Evolutionary conservation across 2,329 filamentous ascomycete species (phyloP).

Genomic region (Xylariaceae sp.): DNA sequence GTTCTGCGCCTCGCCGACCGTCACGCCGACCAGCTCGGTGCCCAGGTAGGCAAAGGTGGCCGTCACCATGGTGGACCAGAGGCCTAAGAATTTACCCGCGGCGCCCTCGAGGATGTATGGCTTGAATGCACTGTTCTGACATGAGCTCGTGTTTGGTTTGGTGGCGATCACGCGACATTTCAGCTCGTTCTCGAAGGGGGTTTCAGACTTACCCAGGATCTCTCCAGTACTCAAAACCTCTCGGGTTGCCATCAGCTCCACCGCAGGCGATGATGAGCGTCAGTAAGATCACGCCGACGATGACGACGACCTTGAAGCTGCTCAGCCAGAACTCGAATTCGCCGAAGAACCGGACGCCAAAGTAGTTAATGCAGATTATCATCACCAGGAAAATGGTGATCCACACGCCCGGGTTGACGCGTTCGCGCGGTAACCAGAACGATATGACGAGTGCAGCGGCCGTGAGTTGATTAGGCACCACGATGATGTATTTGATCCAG

Average conservation of each 20-base stretch:
- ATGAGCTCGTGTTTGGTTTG: constrained; percentile 1
- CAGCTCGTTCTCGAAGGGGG: not conserved
- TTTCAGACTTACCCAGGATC: constrained; percentile 45
- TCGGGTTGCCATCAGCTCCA: constrained; percentile 58
- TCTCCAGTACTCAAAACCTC: constrained; percentile 64
- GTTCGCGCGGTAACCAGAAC: constrained; percentile 65
- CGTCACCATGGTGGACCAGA: constrained; percentile 70
- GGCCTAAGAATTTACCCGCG: constrained; percentile 53
- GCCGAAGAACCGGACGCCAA: constrained; percentile 65
- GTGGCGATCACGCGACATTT: too few relatives aligned
- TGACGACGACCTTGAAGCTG: constrained; percentile 65
- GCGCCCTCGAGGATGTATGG: constrained; percentile 38
- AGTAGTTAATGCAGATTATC: constrained; percentile 65
- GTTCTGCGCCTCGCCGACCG: constrained; percentile 75
- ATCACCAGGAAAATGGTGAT: constrained; percentile 65
- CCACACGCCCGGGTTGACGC: constrained; percentile 73
- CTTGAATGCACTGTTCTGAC: constrained; percentile 40
- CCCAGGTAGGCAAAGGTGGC: constrained; percentile 77
- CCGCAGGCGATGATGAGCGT: constrained; percentile 60
- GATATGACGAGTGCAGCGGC: constrained; percentile 75
- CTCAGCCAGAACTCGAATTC: constrained; percentile 61
- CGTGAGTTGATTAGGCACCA: constrained; percentile 80
- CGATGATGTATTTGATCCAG: constrained; percentile 79
- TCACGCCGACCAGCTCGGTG: constrained; percentile 73
- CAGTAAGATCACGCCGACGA: constrained; percentile 62